Evolutionary conservation across 805 yeast species (phyloP), one percentile per base, ranked within the genome.

Genomic region (Sugiyamaella floridensis): DNA sequence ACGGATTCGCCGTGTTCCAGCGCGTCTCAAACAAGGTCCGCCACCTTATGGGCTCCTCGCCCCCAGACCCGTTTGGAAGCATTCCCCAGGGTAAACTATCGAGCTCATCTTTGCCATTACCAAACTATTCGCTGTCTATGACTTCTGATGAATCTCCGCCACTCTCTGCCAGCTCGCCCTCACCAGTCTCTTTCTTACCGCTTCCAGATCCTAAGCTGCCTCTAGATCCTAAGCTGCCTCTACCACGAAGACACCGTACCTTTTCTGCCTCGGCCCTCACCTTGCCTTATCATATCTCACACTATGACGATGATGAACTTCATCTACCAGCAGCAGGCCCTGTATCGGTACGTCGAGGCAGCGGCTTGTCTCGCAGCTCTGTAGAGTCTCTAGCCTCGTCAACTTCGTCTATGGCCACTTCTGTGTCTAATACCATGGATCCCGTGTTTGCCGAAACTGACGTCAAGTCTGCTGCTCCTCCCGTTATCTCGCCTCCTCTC

Each of bases 291-390:
- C 18, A 29, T 12, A 15, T 19, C 48, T 4, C 37, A 14, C 37
- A 32, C 9, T 10, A 32, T 11, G 45, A 45, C 28, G 15, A 22
- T 22, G 57, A 54, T 20, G 57, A 54, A 5, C 40, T 49, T 28
- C 15, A 41, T 19, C 28, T 53, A 34, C 52, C 58, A 11, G 42
- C 49, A n/a, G 41, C 49, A 45, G 58, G 58, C 9, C 59, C 59
- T 2, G 48, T 56, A 14, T 43, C 59, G 15, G 51, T 52, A 2
- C 46, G 59, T 10, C 54, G 56, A 18, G 51, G 53, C 20, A 50
- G 57, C 46, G 48, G 54, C 14, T 20, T 55, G 51, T 53, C 56
- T 22, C 37, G 50, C 22, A 46, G 49, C 29, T 53, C 56, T 1
- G 40, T 16, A 3, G 58, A 55, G 41, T 55, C 54, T 7, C 40